Evolutionary conservation across 2,329 filamentous ascomycete genomes (phyloP), one percentile per base, ranked within the genome.

Genomic region (Penicillium polonicum): DNA sequence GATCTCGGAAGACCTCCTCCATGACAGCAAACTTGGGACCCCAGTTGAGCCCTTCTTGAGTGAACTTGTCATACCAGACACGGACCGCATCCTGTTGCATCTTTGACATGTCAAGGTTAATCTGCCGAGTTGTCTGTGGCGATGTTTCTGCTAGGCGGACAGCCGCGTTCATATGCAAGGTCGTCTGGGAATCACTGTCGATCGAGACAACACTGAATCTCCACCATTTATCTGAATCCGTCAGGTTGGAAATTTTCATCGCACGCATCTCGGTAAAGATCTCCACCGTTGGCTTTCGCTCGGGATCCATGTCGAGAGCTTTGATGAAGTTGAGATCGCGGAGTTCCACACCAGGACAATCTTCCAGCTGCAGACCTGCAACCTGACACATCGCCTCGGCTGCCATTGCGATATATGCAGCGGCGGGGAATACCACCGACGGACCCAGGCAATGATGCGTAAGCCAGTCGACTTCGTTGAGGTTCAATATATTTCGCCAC

Each of bases 381-480:
- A 42, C 39, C 19, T 42, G 39, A 8, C 19, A 42, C 19, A 42
- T 42, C 39, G 72, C 73, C 60, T 77, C 73, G 5, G 65, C 62
- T 4, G 67, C 73, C 66, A 74, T 73, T 21, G 66, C 56, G 10
- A 76, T 58, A 49, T 74, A 76, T 8, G 66, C 74, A 1, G 74
- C 69, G 10, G 55, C 68, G 2, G 74, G 73, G 53, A 74, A 76
- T 0, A 76, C 61, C 10, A 70, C 55, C 12, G 65, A 57, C 0
- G 61, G 62, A 23, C 68, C 60, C 10, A 76, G 63, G 5, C 57
- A 53, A 52, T 78, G 76, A 36, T 74, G 72, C 2, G 56, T 56
- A 7, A 78, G 52, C 76, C 75, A 78, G 1, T 71, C 68, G 0
- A 72, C 56, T 46, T 74, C 68, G 13, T 67, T 67, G 3, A 71